Evolutionary conservation across 2,329 filamentous ascomycete genomes (phyloP).

Genomic region (Karstenula rhodostoma): DNA sequence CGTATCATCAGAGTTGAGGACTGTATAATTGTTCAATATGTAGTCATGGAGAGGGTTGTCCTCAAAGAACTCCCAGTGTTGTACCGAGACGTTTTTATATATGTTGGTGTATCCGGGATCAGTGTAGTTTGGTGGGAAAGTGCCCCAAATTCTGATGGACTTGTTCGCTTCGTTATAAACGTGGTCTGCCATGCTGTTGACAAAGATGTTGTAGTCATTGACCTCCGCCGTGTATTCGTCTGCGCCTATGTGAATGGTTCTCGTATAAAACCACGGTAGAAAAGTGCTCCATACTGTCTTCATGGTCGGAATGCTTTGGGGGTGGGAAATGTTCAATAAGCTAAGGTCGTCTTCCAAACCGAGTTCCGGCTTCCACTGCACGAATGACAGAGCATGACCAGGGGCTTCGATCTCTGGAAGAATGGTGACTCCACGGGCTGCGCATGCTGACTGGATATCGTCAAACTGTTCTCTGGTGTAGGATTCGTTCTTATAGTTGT

Average conservation of each 20-base stretch:
- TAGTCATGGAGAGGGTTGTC: conserved; percentile 53
- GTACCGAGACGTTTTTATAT: conserved; percentile 45
- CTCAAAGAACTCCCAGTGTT: conserved; percentile 56
- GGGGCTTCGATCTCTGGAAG: conserved; percentile 34
- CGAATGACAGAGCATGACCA: conserved; percentile 30
- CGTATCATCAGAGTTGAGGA: conserved; percentile 55
- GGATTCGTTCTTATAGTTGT: conserved; percentile 50
- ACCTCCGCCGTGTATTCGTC: conserved; percentile 31
- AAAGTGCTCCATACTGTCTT: conserved; percentile 30
- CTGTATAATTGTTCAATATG: conserved; percentile 40
- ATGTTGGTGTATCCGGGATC: conserved; percentile 34
- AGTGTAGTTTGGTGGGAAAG: conserved; percentile 46
- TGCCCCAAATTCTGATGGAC: conserved; percentile 39
- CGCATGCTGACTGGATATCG: conserved; percentile 28
- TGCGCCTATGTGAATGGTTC: conserved; percentile 32
- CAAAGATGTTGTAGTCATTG: conserved; percentile 32
- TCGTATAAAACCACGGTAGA: conserved; percentile 33
- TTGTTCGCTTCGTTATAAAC: conserved; percentile 22
- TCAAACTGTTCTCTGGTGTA: conserved; percentile 31
- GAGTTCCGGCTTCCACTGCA: conserved; percentile 37
- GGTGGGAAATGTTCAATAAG: conserved; percentile 32
- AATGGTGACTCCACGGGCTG: conserved; percentile 30
- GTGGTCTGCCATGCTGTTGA: conserved; percentile 28
- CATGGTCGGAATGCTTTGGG: conserved; percentile 29
- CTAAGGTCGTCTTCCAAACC: conserved; percentile 40